Evolutionary conservation across 345 rosid species (phyloP), one percentile per base, ranked within the genome.

Genomic region (Eucalyptus pauciflora): DNA sequence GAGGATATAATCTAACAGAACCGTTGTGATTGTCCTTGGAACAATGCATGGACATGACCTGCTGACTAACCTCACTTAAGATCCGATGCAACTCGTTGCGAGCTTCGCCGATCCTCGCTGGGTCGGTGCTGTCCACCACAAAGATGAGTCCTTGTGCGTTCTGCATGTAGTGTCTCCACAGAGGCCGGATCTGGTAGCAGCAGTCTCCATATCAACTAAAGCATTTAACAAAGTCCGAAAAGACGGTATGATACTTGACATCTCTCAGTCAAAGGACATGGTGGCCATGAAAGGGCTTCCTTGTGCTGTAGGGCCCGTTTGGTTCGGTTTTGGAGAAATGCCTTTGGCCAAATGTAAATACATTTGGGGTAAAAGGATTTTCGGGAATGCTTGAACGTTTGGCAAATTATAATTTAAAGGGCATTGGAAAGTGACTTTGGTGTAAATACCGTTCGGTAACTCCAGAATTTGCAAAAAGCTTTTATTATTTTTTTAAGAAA

Each of bases 101-200:
- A 50, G 99, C 97, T 93, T 96, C 98, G 51, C 94, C 80, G 43
- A 96, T 91, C 92, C 96, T 91, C 52, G 86, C 94, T 86, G 46
- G 58, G 76, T 94, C 96, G n/a, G 89, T 92, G 92, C 96, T 96
- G 83, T 97, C 99, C 83, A 95, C 96, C 64, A 97, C 98, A 88
- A 95, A 97, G 89, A 94, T 93, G 5, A 96, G 91, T 41, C 95
- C 99, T n/a, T 92, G 94, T 2, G 92, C 91, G 86, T 93, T 91
- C 91, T 91, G 92, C 79, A 95, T 93, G 93, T 94, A 96, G 89
- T 94, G 97, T 92, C 94, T 95, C 99, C 98, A 97, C 69, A 96
- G 33, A 9, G 95, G 92, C 87, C 99, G 93, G 88, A 97, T 95
- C 99, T 95, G 94, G 85, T 41, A 76, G 15, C 85, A 41, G 29